Evolutionary conservation across 2,329 filamentous ascomycete genomes (phyloP), one percentile per base, ranked within the genome.

Genomic region (Allantophomopsis lycopodina): DNA sequence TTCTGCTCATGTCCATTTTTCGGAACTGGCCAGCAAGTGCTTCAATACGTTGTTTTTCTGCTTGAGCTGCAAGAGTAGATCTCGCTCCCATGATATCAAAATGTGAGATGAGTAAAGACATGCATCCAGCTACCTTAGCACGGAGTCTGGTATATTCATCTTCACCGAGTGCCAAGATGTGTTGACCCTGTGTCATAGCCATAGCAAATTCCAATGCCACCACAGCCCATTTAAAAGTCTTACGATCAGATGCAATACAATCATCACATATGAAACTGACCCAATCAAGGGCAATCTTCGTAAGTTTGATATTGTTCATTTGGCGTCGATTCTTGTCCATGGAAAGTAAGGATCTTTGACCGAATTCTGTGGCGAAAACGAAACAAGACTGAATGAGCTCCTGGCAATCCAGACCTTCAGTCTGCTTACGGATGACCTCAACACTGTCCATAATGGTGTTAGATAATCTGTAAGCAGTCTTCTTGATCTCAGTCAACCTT

Each of bases 361-460:
- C 91, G 49, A 98, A 98, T 57, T 98, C 91, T 0, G 91, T 96
- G n/a, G 91, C 91, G 53, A 96, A 98, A 32, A 93, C 83, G 58
- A 96, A 98, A 61, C 89, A 98, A 5, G 87, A 94, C 59, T 98
- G 91, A 46, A 98, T 91, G 21, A 98, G 74, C 54, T 98, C 91
- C 52, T 94, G 87, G 56, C 89, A 94, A 48, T 91, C 82, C 47
- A 89, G 73, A 7, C 81, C 84, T 42, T 73, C 71, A 1, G 87
- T 87, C 59, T 98, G 89, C 49, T 78, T 79, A 46, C 87, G 75
- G 47, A 98, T 91, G 46, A 85, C 86, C 56, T 94, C 86, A 35
- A 98, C 91, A 55, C 87, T 95, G 59, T 96, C 89, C 86, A 98
- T 95, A 60, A 98, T 96, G 6, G 87, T 86, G 61, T 95, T 96